These are phyloP conservation scores for Cryptococcus sp. DNA, from an alignment of 1,284 basidiomycete species.

Conservation along the genomic window DNA sequence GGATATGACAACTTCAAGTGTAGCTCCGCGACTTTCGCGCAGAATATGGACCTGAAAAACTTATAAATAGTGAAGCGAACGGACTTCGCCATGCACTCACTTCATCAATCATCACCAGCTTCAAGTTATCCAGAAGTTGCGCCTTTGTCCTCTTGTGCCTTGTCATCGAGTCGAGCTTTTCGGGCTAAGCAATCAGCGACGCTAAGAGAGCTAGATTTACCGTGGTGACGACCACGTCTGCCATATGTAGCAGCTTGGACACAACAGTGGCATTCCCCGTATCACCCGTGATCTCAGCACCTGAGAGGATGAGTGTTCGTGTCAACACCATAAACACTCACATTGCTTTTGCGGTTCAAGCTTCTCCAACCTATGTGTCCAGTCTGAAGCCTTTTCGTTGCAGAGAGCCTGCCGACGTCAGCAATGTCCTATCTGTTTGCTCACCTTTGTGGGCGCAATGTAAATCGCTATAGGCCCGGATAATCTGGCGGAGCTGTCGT, in stretches of 20 bases:
- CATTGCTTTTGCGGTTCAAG: slow-evolving; percentile 63
- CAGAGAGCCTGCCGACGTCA: slow-evolving; percentile 70
- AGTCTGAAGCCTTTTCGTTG: slow-evolving; percentile 79
- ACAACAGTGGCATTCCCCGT: slow-evolving; percentile 63
- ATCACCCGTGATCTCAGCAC: slow-evolving; percentile 89
- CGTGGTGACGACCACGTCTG: slow-evolving; percentile 79
- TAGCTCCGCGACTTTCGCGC: slow-evolving; percentile 83
- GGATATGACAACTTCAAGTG: slow-evolving; percentile 87
- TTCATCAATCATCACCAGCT: slow-evolving; percentile 86
- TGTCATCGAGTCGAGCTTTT: slow-evolving; percentile 93
- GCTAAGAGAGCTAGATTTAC: slow-evolving; percentile 52
- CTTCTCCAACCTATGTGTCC: slow-evolving; percentile 73
- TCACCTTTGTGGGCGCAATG: slow-evolving; percentile 89
- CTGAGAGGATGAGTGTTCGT: slow-evolving; percentile 52
- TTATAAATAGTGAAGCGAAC: background rate
- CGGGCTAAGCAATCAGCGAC: slow-evolving; percentile 61
- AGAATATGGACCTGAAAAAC: slow-evolving; percentile 79
- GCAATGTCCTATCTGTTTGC: slow-evolving; percentile 1
- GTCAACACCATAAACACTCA: slow-evolving; percentile 44
- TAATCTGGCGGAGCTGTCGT: slow-evolving; percentile 39
- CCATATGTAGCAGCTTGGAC: slow-evolving; percentile 63
- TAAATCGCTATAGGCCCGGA: slow-evolving; percentile 68
- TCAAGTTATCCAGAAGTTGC: slow-evolving; percentile 44
- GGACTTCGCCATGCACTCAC: slow-evolving; percentile 52
- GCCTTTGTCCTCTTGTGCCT: slow-evolving; percentile 62